Evolutionary conservation across 1,139 yeast genomes (phyloP).

Genomic region (Arxiozyma telluris): DNA sequence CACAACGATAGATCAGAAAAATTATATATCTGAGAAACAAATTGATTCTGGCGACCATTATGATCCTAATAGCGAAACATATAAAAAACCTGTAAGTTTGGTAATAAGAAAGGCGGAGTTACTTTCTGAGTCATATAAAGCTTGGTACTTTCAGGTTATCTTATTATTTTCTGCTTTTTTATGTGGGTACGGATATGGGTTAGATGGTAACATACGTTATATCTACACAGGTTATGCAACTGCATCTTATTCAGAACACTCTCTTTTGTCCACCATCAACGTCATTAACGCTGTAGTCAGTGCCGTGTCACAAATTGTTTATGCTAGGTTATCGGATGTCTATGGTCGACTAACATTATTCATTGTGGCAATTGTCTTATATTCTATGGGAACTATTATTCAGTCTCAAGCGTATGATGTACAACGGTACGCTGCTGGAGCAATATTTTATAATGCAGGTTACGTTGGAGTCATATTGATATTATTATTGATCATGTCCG

Average conservation of each 20-base stretch:
- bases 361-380: conserved; percentile 46
- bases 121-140: conserved; percentile 15
- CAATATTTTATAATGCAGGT: conserved; percentile 62
- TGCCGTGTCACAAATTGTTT: conserved; percentile 64
- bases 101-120: conserved; percentile 19
- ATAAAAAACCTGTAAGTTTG: conserved; percentile 3
- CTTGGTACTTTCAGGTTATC: conserved; percentile 18
- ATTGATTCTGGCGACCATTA: background rate
- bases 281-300: conserved; percentile 57
- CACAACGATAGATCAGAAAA: background rate
- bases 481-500: conserved; percentile 51
- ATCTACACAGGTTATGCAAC: too few species aligned
- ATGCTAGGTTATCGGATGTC: conserved; percentile 60
- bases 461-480: conserved; percentile 55
- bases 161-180: conserved; percentile 42
- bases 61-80: background rate
- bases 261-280: conserved; percentile 55
- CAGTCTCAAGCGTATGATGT: conserved; percentile 61
- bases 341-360: conserved; percentile 60
- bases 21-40: background rate
- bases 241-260: conserved; percentile 46
- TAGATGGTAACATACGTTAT: too few species aligned
- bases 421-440: conserved; percentile 62
- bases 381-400: conserved; percentile 61
- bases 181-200: conserved; percentile 58